Evolutionary conservation across 2,329 filamentous ascomycete species (phyloP).

Genomic region (Cladosporium sp.): DNA sequence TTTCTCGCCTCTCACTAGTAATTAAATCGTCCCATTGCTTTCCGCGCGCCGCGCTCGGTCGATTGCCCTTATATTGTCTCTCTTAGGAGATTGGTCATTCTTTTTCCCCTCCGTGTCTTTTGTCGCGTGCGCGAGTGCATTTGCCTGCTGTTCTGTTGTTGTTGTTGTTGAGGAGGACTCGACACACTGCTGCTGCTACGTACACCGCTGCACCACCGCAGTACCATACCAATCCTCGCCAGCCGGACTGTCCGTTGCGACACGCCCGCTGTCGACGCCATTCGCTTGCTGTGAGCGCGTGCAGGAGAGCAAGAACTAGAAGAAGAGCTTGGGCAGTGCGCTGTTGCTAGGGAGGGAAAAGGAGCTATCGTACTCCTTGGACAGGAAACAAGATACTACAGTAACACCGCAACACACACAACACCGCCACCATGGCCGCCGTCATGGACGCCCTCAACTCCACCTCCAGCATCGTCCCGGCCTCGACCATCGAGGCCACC

Average conservation of each 20-base stretch:
- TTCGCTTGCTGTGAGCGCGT: conserved; percentile 9
- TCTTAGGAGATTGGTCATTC: conserved; percentile 7
- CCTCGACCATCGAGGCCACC: conserved; percentile 58
- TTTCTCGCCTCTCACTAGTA: conserved; percentile 1
- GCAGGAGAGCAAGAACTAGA: not conserved
- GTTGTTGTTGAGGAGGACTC: not conserved
- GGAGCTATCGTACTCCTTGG: not conserved
- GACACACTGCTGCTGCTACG: not conserved
- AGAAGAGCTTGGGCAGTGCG: conserved; percentile 1
- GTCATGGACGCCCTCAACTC: conserved; percentile 39
- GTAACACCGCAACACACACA: not conserved
- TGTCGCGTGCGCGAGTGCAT: not conserved
- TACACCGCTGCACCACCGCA: not conserved
- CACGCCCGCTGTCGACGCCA: conserved; percentile 3
- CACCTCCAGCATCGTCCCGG: conserved; percentile 31
- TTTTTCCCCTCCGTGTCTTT: not conserved
- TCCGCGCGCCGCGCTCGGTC: not conserved
- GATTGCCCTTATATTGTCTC: not conserved
- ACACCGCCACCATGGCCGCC: conserved; percentile 32
- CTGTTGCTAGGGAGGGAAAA: not conserved
- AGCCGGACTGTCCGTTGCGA: conserved; percentile 1
- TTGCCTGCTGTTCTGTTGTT: not conserved
- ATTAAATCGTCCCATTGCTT: conserved; percentile 1
- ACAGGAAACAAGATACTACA: not conserved
- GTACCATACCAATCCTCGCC: not conserved